Evolutionary conservation across 495 filamentous ascomycete species (phyloP).

Genomic region (Lepraria neglecta): DNA sequence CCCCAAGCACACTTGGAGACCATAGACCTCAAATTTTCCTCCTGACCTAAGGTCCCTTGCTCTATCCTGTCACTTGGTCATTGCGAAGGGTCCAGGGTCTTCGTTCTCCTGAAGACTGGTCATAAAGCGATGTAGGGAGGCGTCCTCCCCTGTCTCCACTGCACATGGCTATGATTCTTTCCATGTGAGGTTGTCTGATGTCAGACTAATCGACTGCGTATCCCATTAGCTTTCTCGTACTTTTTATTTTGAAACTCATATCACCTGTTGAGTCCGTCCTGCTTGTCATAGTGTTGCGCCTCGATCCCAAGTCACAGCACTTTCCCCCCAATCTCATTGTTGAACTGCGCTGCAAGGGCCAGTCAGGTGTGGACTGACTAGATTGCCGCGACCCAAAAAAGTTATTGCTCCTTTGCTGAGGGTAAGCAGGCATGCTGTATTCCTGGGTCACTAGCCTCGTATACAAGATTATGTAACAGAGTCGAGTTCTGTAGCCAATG

Average conservation of each 20-base stretch:
- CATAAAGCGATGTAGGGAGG: background rate
- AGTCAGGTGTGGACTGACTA: background rate
- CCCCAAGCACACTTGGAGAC: background rate
- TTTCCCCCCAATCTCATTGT: too few species aligned
- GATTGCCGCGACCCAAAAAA: background rate
- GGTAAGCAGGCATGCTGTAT: background rate
- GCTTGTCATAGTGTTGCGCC: background rate
- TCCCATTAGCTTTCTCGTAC: background rate
- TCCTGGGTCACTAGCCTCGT: background rate
- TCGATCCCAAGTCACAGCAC: background rate
- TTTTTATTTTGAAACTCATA: background rate
- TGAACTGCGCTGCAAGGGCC: background rate
- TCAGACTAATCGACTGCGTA: background rate
- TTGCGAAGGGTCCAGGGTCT: background rate
- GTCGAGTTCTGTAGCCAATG: background rate
- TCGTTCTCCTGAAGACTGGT: background rate
- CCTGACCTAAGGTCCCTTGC: background rate
- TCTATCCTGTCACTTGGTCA: background rate
- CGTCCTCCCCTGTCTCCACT: background rate
- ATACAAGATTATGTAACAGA: constrained; percentile 8
- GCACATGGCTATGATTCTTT: background rate
- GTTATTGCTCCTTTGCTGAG: background rate
- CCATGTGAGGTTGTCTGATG: background rate
- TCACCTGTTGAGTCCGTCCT: background rate
- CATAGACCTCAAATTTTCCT: background rate